Percentiles rank a stretch among this genome's conserved stretches.
Evolutionary conservation across 2,329 filamentous ascomycete genomes (phyloP).

Genomic region (Colletotrichum eleusines): DNA sequence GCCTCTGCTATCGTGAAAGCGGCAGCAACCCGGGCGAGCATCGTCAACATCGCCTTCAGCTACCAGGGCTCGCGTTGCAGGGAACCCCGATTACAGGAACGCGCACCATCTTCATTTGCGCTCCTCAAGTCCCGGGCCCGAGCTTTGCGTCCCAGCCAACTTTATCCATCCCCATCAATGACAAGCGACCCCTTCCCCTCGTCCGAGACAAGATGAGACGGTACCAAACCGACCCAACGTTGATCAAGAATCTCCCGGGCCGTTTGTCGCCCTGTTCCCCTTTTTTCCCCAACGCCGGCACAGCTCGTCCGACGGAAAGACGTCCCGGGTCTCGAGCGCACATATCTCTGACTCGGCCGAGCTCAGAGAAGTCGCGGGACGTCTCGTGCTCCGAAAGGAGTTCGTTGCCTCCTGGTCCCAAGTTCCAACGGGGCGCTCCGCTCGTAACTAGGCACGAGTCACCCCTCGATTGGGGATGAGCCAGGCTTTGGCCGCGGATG

Average conservation of each 20-base stretch:
- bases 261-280: constrained; percentile 46
- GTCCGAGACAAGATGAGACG: constrained; percentile 15
- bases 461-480: constrained; percentile 47
- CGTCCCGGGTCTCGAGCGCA: constrained; percentile 43
- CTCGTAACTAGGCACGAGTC: constrained; percentile 40
- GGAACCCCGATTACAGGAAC: constrained; percentile 46
- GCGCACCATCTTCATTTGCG: constrained; percentile 48
- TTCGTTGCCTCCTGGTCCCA: constrained; percentile 44
- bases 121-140: constrained; percentile 30
- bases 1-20: constrained; percentile 44
- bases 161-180: neutral
- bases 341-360: constrained; percentile 45
- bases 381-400: constrained; percentile 41
- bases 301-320: constrained; percentile 47
- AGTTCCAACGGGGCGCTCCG: neutral
- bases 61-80: constrained; percentile 42
- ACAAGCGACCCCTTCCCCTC: neutral
- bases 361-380: constrained; percentile 44
- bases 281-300: constrained; percentile 36
- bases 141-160: neutral
- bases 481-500: constrained; percentile 46
- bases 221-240: constrained; percentile 23
- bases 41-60: constrained; percentile 61
- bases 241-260: constrained; percentile 44
- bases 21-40: constrained; percentile 56